A percentile compares a stretch with the other conserved stretches of the same genome.
Evolutionary conservation across 108 stramenopile species (phyloP).

Genomic region (Skeletonema marinoi): DNA sequence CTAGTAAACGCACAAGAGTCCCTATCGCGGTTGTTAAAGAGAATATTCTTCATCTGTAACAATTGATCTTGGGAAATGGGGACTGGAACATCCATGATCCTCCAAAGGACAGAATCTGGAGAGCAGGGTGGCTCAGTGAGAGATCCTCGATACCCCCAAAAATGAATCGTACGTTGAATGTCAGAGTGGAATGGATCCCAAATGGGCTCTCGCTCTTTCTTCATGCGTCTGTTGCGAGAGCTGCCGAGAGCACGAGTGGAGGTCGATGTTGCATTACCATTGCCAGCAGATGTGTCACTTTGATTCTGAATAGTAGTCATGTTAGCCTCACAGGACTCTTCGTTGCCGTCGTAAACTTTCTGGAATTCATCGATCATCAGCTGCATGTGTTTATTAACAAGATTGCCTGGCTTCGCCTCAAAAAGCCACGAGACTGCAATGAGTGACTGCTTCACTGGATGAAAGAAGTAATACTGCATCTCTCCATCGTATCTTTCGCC

Average conservation of each 20-base stretch:
- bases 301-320: not conserved
- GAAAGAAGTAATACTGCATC: slow-evolving; percentile 47
- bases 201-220: slow-evolving; percentile 17
- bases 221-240: not conserved
- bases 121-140: slow-evolving; percentile 86
- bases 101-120: slow-evolving; percentile 74
- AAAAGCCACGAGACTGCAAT: slow-evolving; percentile 38
- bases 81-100: slow-evolving; percentile 74
- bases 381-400: slow-evolving; percentile 32
- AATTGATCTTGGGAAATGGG: slow-evolving; percentile 59
- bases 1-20: slow-evolving; percentile 66
- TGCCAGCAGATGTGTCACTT: not conserved
- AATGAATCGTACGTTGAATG: slow-evolving; percentile 45
- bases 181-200: slow-evolving; percentile 37
- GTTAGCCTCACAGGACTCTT: slow-evolving; percentile 10
- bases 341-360: slow-evolving; percentile 28
- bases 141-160: slow-evolving; percentile 80
- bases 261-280: not conserved
- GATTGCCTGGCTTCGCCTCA: slow-evolving; percentile 21
- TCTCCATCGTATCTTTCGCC: slow-evolving; percentile 72
- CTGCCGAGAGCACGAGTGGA: not conserved
- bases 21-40: slow-evolving; percentile 71
- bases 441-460: slow-evolving; percentile 14
- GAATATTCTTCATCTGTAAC: slow-evolving; percentile 67
- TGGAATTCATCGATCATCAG: slow-evolving; percentile 37